Conservation (phyloP, 2,329 filamentous ascomycete species). For the Lachnellula subtilissima region DNA sequence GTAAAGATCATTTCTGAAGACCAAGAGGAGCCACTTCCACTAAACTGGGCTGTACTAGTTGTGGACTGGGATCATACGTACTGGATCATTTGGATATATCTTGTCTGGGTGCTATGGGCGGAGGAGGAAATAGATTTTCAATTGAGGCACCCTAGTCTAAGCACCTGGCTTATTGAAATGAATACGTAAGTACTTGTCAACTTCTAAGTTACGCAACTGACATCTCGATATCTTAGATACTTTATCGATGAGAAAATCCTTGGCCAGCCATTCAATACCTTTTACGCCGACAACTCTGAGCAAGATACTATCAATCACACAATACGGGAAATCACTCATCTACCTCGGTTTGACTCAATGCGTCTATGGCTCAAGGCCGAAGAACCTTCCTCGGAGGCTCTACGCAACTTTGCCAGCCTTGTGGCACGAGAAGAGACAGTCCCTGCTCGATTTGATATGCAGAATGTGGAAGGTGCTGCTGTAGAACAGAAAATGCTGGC, state of each 20-base stretch:
- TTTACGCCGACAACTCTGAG: slow-evolving; percentile 12
- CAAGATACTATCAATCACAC: slow-evolving; percentile 16
- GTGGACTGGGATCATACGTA: slow-evolving; percentile 27
- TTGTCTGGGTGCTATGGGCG: slow-evolving; percentile 12
- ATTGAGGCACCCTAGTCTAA: slow-evolving; percentile 1
- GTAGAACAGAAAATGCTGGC: not conserved
- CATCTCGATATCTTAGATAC: not conserved
- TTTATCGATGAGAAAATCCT: not conserved
- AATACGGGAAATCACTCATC: slow-evolving; percentile 4
- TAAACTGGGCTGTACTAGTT: slow-evolving; percentile 21
- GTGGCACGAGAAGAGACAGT: slow-evolving; percentile 18
- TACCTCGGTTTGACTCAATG: not conserved
- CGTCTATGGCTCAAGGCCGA: not conserved
- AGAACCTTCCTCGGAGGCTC: not conserved
- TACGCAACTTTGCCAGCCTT: slow-evolving; percentile 20
- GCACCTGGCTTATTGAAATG: slow-evolving; percentile 10
- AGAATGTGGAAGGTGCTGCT: not conserved
- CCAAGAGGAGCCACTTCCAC: slow-evolving; percentile 24
- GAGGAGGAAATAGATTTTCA: slow-evolving; percentile 10
- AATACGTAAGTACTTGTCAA: not conserved
- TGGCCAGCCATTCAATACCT: not conserved
- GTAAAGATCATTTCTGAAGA: slow-evolving; percentile 19
- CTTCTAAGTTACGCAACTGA: not conserved
- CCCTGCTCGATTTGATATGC: slow-evolving; percentile 5
- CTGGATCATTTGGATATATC: slow-evolving; percentile 25